phyloP scores from a whole-genome alignment of 2,329 filamentous ascomycete genomes.

The Colletotrichum sp. region DNA sequence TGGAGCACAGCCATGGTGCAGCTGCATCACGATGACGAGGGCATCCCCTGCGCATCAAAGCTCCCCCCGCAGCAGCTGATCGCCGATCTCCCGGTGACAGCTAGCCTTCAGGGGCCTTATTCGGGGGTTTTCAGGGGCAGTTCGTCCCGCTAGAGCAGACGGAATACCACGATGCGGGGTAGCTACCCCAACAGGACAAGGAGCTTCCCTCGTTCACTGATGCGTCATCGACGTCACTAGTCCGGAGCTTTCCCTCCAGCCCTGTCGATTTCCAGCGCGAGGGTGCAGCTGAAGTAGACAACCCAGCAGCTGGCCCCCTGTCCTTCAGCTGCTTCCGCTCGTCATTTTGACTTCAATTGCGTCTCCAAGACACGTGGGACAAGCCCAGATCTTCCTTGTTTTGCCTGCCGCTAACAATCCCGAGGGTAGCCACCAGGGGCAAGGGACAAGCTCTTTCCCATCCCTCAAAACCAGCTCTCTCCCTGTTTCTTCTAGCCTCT shows the following conservation, averaged over 20 bases:
- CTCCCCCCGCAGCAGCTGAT: slow-evolving; percentile 1
- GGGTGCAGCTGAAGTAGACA: background rate
- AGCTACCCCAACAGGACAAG: background rate
- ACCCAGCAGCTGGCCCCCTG: background rate
- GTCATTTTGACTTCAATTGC: slow-evolving; percentile 7
- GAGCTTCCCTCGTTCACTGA: background rate
- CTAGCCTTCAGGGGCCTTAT: background rate
- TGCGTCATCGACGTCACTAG: slow-evolving; percentile 15
- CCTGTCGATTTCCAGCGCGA: background rate
- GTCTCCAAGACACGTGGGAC: background rate
- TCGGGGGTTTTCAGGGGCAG: background rate
- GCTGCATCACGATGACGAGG: slow-evolving; percentile 8
- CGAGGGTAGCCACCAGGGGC: background rate
- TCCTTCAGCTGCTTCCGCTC: background rate
- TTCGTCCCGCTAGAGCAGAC: background rate
- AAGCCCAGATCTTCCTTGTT: background rate
- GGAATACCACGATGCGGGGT: background rate
- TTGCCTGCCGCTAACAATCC: background rate
- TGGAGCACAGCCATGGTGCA: background rate
- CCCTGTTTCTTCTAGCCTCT: background rate
- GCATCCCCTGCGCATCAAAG: background rate
- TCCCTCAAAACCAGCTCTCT: background rate
- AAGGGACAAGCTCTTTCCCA: background rate
- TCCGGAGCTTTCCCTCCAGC: slow-evolving; percentile 13
- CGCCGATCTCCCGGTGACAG: slow-evolving; percentile 13